Percentiles rank a stretch among this genome's conserved stretches.
Conservation (phyloP, 495 filamentous ascomycete species). For the Pseudoneurospora amorphoporcata region DNA sequence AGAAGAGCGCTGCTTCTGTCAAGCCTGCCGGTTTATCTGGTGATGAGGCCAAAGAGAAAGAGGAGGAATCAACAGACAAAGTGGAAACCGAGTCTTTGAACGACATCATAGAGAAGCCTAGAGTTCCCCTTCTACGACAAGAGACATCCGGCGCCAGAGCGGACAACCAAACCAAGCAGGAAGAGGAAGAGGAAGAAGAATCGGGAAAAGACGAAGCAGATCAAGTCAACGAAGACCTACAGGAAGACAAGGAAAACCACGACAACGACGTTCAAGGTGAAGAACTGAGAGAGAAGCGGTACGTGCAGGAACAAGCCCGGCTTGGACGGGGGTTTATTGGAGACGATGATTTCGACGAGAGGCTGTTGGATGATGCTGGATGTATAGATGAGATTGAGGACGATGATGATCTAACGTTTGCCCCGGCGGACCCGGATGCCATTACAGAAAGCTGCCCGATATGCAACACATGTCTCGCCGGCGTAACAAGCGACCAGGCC, state of each 20-base stretch:
- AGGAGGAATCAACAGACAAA: background rate
- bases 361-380: slow-evolving; percentile 6
- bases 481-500: slow-evolving; percentile 47
- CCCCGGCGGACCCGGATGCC: slow-evolving; percentile 2
- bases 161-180: background rate
- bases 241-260: slow-evolving; percentile 9
- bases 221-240: slow-evolving; percentile 37
- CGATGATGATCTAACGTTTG: background rate
- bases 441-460: slow-evolving; percentile 57
- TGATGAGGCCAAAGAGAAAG: slow-evolving; percentile 1
- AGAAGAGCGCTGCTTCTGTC: background rate
- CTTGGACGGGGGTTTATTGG: slow-evolving; percentile 30
- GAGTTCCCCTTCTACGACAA: slow-evolving; percentile 8
- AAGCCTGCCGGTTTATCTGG: background rate
- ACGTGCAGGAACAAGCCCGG: slow-evolving; percentile 51
- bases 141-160: slow-evolving; percentile 12
- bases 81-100: background rate
- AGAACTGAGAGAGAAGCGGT: slow-evolving; percentile 48
- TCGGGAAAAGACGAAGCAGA: slow-evolving; percentile 48
- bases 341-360: slow-evolving; percentile 20
- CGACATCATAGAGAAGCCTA: background rate
- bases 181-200: slow-evolving; percentile 35
- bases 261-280: slow-evolving; percentile 48
- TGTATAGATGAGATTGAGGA: background rate
- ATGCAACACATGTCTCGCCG: slow-evolving; percentile 53